Percentiles rank a stretch among this genome's conserved stretches.
Conservation (phyloP, 1,284 basidiomycete genomes). For the Xanthoconium separans region DNA sequence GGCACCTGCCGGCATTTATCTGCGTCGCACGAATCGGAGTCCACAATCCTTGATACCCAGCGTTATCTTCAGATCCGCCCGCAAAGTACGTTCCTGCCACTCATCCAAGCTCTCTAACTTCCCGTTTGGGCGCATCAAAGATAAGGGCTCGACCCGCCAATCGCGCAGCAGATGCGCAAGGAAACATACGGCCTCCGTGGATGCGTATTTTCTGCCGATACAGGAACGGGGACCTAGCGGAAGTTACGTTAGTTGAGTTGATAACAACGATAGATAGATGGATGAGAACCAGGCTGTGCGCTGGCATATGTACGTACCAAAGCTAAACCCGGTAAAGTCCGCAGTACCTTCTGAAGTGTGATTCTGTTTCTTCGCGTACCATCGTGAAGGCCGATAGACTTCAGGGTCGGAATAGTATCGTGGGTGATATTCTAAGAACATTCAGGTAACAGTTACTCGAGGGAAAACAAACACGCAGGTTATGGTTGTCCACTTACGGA, state of each 20-base stretch:
- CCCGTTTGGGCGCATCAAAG: no score
- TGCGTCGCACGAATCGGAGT: background rate
- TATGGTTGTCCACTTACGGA: background rate
- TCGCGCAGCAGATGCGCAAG: background rate
- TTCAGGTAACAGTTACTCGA: background rate
- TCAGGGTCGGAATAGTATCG: background rate
- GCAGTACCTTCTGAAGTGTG: background rate
- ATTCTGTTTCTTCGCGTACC: background rate
- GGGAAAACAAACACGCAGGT: background rate
- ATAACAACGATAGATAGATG: no score
- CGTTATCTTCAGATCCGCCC: background rate
- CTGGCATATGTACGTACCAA: background rate
- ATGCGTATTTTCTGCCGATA: background rate
- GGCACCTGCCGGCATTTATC: no score
- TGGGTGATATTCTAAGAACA: background rate
- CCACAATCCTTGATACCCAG: background rate
- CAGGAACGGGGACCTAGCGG: background rate
- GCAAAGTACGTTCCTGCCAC: background rate
- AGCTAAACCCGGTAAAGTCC: background rate
- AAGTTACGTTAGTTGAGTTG: background rate
- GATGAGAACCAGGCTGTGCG: no score
- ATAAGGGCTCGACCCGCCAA: background rate
- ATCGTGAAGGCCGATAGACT: background rate
- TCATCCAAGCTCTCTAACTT: background rate
- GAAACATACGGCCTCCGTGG: background rate